Evolutionary conservation across 352 stramenopile genomes (phyloP).

Genomic region (Phytophthora foliorum): DNA sequence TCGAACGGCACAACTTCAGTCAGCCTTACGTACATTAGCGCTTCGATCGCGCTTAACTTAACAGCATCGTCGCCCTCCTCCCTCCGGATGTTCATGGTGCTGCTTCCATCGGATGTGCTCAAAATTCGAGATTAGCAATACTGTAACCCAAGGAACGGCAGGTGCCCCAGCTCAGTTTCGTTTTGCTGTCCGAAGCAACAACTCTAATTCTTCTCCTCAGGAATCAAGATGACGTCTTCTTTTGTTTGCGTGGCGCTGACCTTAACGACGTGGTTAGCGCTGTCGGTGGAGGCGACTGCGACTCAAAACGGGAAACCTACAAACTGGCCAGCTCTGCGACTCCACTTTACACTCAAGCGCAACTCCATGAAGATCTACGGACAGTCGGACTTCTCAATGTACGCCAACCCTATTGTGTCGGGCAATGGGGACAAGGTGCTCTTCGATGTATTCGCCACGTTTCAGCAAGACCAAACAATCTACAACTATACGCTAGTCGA

Average conservation of each 20-base stretch:
- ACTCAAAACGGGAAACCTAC: background rate
- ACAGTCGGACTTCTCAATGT: conserved; percentile 36
- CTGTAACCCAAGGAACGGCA: too few species aligned
- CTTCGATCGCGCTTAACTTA: background rate
- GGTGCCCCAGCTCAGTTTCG: background rate
- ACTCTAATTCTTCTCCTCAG: background rate
- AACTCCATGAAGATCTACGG: conserved; percentile 42
- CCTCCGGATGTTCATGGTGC: too few species aligned
- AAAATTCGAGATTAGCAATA: background rate
- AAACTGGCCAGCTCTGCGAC: conserved; percentile 31
- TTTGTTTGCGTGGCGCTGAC: background rate
- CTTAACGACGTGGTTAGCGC: background rate
- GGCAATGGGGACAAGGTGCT: conserved; percentile 20
- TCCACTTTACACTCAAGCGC: conserved; percentile 47
- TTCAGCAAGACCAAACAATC: conserved; percentile 20
- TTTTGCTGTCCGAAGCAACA: background rate
- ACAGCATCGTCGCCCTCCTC: background rate
- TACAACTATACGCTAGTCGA: conserved; percentile 44
- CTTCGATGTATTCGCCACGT: conserved; percentile 35
- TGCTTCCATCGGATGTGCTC: background rate
- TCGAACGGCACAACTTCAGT: background rate
- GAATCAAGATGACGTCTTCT: background rate
- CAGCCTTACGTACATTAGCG: too few species aligned
- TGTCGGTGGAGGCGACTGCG: background rate
- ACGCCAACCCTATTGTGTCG: conserved; percentile 32